Conservation (phyloP, 2,329 filamentous ascomycete genomes). For the Hypoxylon sp. region DNA sequence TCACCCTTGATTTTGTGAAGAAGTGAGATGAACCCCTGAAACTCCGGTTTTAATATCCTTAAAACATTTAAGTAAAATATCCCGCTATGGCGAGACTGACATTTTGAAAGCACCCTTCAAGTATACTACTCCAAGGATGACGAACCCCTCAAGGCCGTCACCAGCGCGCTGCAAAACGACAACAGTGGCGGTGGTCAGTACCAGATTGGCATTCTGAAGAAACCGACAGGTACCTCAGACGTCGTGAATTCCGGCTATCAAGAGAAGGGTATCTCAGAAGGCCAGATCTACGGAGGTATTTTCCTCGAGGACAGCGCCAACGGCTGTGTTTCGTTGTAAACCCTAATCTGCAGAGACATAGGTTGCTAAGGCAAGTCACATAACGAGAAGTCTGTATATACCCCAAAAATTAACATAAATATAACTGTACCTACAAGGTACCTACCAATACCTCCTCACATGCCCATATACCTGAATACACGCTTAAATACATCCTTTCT, state of each 20-base stretch:
- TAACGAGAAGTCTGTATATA: neutral
- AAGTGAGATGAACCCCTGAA: slow-evolving; percentile 61
- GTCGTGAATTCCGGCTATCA: slow-evolving; percentile 67
- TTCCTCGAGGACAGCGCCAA: slow-evolving; percentile 64
- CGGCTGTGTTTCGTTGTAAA: slow-evolving; percentile 60
- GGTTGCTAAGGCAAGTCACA: neutral
- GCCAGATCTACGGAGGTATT: slow-evolving; percentile 65
- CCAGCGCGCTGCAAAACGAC: slow-evolving; percentile 62
- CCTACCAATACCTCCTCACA: neutral
- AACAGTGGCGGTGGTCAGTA: slow-evolving; percentile 68
- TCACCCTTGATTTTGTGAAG: slow-evolving; percentile 68
- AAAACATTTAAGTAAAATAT: neutral
- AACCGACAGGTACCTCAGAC: slow-evolving; percentile 65
- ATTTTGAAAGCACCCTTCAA: slow-evolving; percentile 63
- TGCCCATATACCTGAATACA: neutral
- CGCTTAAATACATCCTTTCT: too few relatives aligned
- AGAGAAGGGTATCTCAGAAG: slow-evolving; percentile 63
- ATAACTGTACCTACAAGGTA: neutral
- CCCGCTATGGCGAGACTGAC: neutral
- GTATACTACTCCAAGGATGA: slow-evolving; percentile 69
- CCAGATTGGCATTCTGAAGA: slow-evolving; percentile 73
- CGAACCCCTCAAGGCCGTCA: slow-evolving; percentile 64
- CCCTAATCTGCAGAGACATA: neutral
- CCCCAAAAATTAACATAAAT: neutral
- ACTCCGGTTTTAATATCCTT: too few relatives aligned